These are phyloP conservation scores for Ceratobasidium sp. DNA, from an alignment of 1,284 basidiomycete species.

Conservation along the genomic window DNA sequence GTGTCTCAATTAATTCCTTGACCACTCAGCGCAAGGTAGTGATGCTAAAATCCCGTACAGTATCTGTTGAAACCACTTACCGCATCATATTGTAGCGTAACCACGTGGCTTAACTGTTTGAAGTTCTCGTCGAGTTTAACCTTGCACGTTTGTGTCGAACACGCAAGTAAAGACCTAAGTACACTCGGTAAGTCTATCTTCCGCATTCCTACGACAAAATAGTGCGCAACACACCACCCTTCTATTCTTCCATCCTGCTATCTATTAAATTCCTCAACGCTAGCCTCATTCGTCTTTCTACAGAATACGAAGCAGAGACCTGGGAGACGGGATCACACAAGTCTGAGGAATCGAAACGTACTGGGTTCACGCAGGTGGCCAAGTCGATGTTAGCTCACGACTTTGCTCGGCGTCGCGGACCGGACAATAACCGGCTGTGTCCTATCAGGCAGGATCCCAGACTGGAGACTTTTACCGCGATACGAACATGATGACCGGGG, in stretches of 20 bases:
- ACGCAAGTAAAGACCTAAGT: too few relatives aligned
- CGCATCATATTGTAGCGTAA: too few relatives aligned
- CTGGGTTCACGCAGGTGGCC: slow-evolving; percentile 49
- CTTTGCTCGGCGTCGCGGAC: slow-evolving; percentile 37
- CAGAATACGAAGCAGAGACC: slow-evolving; percentile 92
- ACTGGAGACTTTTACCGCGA: slow-evolving; percentile 87
- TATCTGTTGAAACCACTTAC: too few relatives aligned
- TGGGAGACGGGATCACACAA: slow-evolving; percentile 86
- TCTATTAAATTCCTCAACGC: neutral
- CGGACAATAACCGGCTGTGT: slow-evolving; percentile 58
- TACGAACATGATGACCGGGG: slow-evolving; percentile 70
- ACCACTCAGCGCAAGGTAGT: too few relatives aligned
- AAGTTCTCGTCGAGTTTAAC: too few relatives aligned
- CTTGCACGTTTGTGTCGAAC: too few relatives aligned
- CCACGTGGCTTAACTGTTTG: too few relatives aligned
- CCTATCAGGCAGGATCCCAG: slow-evolving; percentile 75
- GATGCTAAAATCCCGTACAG: too few relatives aligned
- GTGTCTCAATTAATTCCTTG: too few relatives aligned
- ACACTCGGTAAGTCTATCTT: slow-evolving; percentile 73
- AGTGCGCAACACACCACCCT: slow-evolving; percentile 21
- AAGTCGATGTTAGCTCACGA: slow-evolving; percentile 50
- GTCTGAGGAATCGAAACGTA: slow-evolving; percentile 66
- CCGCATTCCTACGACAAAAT: neutral
- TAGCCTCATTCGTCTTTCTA: slow-evolving; percentile 44
- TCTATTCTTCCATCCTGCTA: slow-evolving; percentile 44